Percentiles rank a stretch among this genome's conserved stretches.
Conservation (phyloP, 768 basidiomycete species). For the Pulveroboletus ravenelii region DNA sequence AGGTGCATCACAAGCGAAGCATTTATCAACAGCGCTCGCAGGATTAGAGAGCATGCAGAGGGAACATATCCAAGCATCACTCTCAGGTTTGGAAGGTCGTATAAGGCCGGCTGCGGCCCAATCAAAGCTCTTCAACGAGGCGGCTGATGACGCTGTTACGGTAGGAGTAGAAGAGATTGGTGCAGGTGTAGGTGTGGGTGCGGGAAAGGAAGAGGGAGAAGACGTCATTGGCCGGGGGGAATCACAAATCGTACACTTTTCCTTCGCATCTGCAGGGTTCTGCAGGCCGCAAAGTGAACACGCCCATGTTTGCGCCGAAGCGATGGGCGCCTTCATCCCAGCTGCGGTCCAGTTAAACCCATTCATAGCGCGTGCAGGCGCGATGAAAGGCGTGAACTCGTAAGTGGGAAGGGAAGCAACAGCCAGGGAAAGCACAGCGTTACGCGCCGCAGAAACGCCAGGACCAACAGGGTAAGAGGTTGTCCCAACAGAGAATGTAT, state of each 20-base stretch:
- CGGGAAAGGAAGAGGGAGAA: constrained; percentile 10
- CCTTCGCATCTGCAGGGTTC: constrained; percentile 34
- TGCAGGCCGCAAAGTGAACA: constrained; percentile 49
- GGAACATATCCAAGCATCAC: constrained; percentile 37
- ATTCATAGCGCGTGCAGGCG: constrained; percentile 24
- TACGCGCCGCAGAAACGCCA: constrained; percentile 22
- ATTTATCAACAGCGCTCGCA: constrained; percentile 40
- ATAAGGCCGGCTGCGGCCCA: constrained; percentile 37
- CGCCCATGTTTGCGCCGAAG: constrained; percentile 41
- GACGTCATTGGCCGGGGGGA: constrained; percentile 27
- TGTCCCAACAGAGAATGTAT: constrained; percentile 23
- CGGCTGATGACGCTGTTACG: constrained; percentile 1
- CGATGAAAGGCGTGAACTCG: constrained; percentile 26
- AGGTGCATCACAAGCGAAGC: constrained; percentile 46
- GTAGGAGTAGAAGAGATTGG: neutral
- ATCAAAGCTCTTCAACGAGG: constrained; percentile 28
- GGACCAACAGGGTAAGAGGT: constrained; percentile 16
- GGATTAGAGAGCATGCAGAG: constrained; percentile 44
- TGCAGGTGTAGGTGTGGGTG: neutral
- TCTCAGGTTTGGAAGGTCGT: constrained; percentile 20
- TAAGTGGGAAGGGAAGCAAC: constrained; percentile 44
- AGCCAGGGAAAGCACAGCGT: constrained; percentile 38
- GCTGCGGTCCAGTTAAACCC: constrained; percentile 62
- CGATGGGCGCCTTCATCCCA: constrained; percentile 45
- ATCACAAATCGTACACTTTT: constrained; percentile 46